Percentiles rank a stretch among this genome's conserved stretches.
phyloP scores from a whole-genome alignment of 2,329 filamentous ascomycete genomes.

The Massarina eburnea region DNA sequence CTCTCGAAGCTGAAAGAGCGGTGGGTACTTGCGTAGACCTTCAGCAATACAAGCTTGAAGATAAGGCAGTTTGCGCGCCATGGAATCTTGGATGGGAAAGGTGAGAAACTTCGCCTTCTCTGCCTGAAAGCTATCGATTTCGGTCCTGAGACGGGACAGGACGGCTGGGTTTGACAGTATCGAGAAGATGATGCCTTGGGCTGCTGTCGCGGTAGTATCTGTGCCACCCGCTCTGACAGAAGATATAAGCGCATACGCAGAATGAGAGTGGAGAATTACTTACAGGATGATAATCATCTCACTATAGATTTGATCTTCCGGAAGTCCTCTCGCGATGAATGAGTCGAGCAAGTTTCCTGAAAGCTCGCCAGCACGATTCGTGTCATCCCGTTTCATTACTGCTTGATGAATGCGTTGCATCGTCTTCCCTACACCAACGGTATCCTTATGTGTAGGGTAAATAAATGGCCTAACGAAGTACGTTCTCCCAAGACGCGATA shows the following conservation, averaged over 20 bases:
- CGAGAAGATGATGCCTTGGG: constrained; percentile 11
- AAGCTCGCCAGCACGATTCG: too few species aligned
- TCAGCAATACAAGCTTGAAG: constrained; percentile 18
- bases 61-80: constrained; percentile 14
- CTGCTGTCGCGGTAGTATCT: constrained; percentile 13
- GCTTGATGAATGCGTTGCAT: too few species aligned
- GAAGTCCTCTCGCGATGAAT: not conserved
- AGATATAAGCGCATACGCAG: constrained; percentile 1
- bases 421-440: too few species aligned
- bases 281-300: not conserved
- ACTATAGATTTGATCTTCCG: too few species aligned
- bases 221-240: constrained; percentile 2
- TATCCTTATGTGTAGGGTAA: too few species aligned
- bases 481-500: too few species aligned
- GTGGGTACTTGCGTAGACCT: constrained; percentile 24
- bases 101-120: constrained; percentile 2
- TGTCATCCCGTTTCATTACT: too few species aligned
- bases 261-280: too few species aligned
- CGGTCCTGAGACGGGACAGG: constrained; percentile 6
- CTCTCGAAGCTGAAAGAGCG: not conserved
- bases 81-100: constrained; percentile 6
- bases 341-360: not conserved
- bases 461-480: too few species aligned
- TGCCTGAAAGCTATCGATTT: constrained; percentile 8
- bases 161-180: constrained; percentile 8